These are phyloP conservation scores for Elongisporangium anandrum DNA, from an alignment of 352 stramenopile species.

Conservation along the genomic window DNA sequence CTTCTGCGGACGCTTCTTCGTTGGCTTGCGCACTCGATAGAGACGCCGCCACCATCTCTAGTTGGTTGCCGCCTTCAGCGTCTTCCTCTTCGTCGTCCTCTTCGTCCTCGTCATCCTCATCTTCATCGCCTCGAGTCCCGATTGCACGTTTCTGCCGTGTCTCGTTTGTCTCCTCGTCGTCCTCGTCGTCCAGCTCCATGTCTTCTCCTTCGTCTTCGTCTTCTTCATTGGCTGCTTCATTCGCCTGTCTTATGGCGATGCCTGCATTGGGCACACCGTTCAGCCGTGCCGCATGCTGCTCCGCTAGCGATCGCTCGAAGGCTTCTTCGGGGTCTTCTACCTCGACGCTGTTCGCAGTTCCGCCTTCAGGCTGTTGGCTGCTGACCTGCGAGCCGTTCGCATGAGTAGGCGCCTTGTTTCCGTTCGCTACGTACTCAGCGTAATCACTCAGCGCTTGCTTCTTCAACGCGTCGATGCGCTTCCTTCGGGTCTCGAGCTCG, in stretches of 20 bases:
- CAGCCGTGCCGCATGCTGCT: background rate
- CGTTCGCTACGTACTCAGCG: slow-evolving; percentile 29
- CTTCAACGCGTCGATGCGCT: slow-evolving; percentile 68
- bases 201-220: slow-evolving; percentile 35
- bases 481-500: slow-evolving; percentile 57
- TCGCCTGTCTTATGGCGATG: background rate
- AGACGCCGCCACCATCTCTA: background rate
- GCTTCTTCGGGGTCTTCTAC: background rate
- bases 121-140: slow-evolving; percentile 14
- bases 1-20: slow-evolving; percentile 2
- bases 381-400: slow-evolving; percentile 10
- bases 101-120: slow-evolving; percentile 17
- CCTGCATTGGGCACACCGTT: background rate
- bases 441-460: slow-evolving; percentile 65
- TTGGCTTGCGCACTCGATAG: background rate
- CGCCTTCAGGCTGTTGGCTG: slow-evolving; percentile 13
- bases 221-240: slow-evolving; percentile 18
- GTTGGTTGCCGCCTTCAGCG: background rate
- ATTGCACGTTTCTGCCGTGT: slow-evolving; percentile 1
- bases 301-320: background rate
- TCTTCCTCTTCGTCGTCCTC: slow-evolving; percentile 21
- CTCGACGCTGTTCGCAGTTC: background rate
- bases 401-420: slow-evolving; percentile 8
- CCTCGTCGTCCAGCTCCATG: slow-evolving; percentile 24
- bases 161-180: slow-evolving; percentile 15